Evolutionary conservation across 2,329 filamentous ascomycete genomes (phyloP), one percentile per base, ranked within the genome.

Genomic region (Neurospora sp.): DNA sequence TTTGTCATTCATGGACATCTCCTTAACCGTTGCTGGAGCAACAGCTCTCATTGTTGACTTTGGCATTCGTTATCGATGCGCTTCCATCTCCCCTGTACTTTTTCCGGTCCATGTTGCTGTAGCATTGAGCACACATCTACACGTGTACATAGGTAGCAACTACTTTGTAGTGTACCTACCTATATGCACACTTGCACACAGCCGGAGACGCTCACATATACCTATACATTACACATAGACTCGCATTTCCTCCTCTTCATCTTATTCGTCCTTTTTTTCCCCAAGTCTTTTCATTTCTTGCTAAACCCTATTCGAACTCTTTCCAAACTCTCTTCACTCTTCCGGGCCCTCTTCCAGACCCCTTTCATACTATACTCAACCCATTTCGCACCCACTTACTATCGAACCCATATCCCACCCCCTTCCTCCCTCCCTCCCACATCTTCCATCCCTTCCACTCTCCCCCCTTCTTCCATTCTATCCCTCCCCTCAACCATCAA

Each of bases 271-370:
- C 17, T 28, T 40, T n/a, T 43, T 72, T 38, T 28, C 39, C 71
- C 66, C 71, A 67, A 69, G 70, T 71, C 67, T 70, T 69, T 62
- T 66, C 67, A 33, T 7, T 33, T 33, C 33, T 1, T 1, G 33
- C 33, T 33, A 33, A 33, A 33, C 33, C 28, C 28, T 33, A 0
- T 33, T 8, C 33, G 1, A 33, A 33, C 33, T 1, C 40, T 42
- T n/a, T 42, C 1, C 39, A 7, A 17, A 40, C 15, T 8, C 39
- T 42, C 15, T 42, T 15, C 5, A 36, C 39, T 15, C 39, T 40
- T 17, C 39, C 4, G 5, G 15, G 11, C 39, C 4, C 39, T 40
- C 13, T 17, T 40, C 38, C 11, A 40, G 11, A 40, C 17, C 17
- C 40, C 17, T 43, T 9, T 8, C 7, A 17, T 8, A n/a, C 40